Evolutionary conservation across 148 eudicot species (phyloP).

Genomic region (Euryodendron excelsum): DNA sequence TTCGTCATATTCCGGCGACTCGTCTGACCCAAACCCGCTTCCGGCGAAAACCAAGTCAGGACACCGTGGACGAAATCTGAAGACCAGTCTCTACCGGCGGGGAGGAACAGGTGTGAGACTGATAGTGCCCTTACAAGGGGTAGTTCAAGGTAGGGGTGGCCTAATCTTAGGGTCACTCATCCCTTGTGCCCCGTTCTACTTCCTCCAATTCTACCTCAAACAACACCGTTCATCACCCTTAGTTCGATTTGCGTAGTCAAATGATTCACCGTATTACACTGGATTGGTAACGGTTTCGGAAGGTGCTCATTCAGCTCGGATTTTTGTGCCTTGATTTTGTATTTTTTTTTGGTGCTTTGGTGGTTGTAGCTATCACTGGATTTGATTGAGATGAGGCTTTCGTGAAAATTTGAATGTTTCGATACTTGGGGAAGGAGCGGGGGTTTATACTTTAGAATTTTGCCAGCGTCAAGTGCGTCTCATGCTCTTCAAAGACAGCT

Average conservation of each 20-base stretch:
- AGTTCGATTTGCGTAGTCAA: conserved; percentile 36
- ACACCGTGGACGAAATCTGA: conserved; percentile 9
- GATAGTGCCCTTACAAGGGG: conserved; percentile 79
- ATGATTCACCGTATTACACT: conserved; percentile 58
- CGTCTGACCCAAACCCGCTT: conserved; percentile 18
- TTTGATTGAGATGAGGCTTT: conserved; percentile 76
- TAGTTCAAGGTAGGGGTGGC: conserved; percentile 83
- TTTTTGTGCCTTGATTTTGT: conserved; percentile 4
- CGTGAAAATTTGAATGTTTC: conserved; percentile 44
- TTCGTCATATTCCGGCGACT: conserved; percentile 9
- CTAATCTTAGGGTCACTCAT: conserved; percentile 65
- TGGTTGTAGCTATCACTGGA: conserved; percentile 63
- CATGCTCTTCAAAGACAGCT: too few relatives aligned
- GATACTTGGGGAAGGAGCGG: conserved; percentile 26
- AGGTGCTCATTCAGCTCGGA: conserved; percentile 79
- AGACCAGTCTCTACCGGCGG: not conserved
- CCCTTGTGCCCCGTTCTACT: conserved; percentile 80
- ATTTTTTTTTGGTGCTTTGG: not conserved
- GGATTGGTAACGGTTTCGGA: conserved; percentile 52
- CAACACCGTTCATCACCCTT: conserved; percentile 39
- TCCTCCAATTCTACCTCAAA: conserved; percentile 74
- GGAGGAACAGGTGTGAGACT: conserved; percentile 55
- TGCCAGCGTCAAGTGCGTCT: too few relatives aligned
- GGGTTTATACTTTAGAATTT: conserved; percentile 55
- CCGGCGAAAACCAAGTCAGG: not conserved